Base-by-base conservation (phyloP, 148 eudicot species). In the Fallopia convolvulus region DNA sequence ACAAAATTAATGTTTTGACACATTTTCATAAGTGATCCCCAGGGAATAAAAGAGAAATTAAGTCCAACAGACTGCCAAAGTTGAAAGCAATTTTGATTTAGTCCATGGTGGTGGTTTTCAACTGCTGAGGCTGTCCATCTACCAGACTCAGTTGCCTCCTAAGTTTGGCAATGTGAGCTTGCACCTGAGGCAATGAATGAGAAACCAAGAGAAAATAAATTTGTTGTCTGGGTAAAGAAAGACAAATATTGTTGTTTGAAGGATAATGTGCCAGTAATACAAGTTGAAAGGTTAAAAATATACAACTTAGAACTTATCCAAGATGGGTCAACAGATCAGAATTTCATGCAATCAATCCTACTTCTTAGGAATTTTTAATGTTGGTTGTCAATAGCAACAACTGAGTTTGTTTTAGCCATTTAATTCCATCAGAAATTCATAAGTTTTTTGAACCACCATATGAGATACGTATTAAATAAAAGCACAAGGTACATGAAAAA, bases 131-230 rank as follows among this genome's bases (percentile, higher is more conserved):
- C 81, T 84, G 92, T 40, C 89, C 89, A 36, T 91, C 93, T n/a
- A 88, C 80, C 80, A 89, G 80, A 77, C 82, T 91, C 84, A 91
- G 74, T 82, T 88, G 92, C 85, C 93, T 87, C 80, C 90, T 82
- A 79, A 90, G 82, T 80, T 91, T 86, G 11, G 97, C 93, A 83
- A 87, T 84, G 78, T 90, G 97, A 72, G 88, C 81, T 90, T 90
- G 92, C 41, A 90, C 89, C 97, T 92, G 49, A 56, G 6, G 71
- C 56, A 72, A 41, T 10, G 14, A 33, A 76, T 60, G 53, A 63
- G 44, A 74, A 74, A 30, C 41, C 6, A 39, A 68, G 42, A 39
- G 50, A 41, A 30, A 58, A 20, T 15, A 12, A 70, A 30, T 65
- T 65, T 36, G 21, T 68, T 68, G 0, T 68, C 44, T 17, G n/a